These are phyloP conservation scores for Phytophthora fragariae DNA, from an alignment of 352 stramenopile genomes.

Conservation along the genomic window DNA sequence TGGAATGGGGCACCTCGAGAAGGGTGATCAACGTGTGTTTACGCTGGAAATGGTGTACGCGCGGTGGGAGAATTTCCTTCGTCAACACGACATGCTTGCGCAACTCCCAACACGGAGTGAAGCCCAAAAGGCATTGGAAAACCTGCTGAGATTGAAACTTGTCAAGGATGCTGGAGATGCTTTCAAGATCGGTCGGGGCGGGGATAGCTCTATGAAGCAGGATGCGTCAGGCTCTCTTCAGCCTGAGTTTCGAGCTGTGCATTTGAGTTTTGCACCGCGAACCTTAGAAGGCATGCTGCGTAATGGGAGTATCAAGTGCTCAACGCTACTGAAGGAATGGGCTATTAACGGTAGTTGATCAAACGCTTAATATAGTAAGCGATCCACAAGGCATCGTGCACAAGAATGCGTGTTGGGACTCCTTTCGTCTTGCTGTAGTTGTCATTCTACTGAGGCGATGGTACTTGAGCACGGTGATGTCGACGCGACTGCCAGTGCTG, in stretches of 20 bases:
- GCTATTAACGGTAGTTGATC: constrained; percentile 60
- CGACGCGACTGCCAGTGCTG: neutral
- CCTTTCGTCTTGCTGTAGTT: neutral
- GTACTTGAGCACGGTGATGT: constrained; percentile 15
- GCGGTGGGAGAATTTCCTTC: constrained; percentile 83
- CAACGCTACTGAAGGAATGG: constrained; percentile 80
- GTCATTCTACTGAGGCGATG: constrained; percentile 7
- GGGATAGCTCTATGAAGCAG: constrained; percentile 25
- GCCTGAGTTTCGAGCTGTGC: constrained; percentile 79
- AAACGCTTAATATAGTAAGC: constrained; percentile 25
- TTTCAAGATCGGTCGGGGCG: constrained; percentile 65
- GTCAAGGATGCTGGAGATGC: constrained; percentile 80
- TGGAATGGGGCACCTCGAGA: constrained; percentile 82
- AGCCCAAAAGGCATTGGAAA: constrained; percentile 76
- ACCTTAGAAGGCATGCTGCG: constrained; percentile 80
- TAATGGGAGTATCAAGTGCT: constrained; percentile 77
- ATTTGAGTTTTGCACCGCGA: constrained; percentile 75
- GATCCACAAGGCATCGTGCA: neutral
- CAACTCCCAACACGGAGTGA: constrained; percentile 76
- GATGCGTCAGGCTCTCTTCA: constrained; percentile 54
- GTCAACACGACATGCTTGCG: constrained; percentile 72
- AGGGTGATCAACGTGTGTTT: constrained; percentile 65
- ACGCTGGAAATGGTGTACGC: constrained; percentile 89
- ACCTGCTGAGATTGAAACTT: constrained; percentile 73
- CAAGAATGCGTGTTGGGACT: neutral